Evolutionary conservation across 192 early-diverging fungal genomes (phyloP).

Genomic region (Coemansia biformis): DNA sequence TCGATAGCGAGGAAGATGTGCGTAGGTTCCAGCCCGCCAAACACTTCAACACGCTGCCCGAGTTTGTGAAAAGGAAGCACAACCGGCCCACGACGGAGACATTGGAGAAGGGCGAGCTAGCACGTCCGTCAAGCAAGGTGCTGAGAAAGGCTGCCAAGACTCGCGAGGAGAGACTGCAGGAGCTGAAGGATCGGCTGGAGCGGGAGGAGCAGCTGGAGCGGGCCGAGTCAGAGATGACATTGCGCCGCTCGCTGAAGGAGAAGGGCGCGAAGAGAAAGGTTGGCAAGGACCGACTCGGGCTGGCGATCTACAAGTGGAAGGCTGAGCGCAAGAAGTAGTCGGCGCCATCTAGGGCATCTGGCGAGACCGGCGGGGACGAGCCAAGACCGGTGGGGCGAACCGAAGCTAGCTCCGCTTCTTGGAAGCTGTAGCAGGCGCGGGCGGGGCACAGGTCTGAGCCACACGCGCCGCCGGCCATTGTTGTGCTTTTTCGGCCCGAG

Average conservation of each 20-base stretch:
- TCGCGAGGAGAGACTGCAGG: conserved; percentile 54
- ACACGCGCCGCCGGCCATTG: no score
- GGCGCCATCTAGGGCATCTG: neutral
- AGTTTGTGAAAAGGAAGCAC: conserved; percentile 71
- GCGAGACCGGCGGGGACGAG: no score
- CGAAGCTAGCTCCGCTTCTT: no score
- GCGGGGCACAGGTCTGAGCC: no score
- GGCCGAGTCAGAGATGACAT: conserved; percentile 68
- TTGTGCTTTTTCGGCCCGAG: no score
- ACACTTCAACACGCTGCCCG: conserved; percentile 77
- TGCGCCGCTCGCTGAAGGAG: conserved; percentile 72
- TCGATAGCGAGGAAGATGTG: conserved; percentile 63
- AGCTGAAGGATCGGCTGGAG: conserved; percentile 68
- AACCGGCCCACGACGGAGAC: conserved; percentile 67
- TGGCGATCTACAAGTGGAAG: conserved; percentile 91
- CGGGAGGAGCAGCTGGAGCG: conserved; percentile 70
- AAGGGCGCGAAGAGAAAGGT: conserved; percentile 80
- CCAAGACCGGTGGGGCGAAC: no score
- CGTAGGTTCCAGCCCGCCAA: conserved; percentile 69
- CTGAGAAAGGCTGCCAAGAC: conserved; percentile 25
- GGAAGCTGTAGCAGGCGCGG: no score
- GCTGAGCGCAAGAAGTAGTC: conserved; percentile 76
- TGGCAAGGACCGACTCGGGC: conserved; percentile 72
- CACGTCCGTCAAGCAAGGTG: conserved; percentile 9
- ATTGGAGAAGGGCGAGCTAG: conserved; percentile 48